A percentile compares a stretch with the other conserved stretches of the same genome.
phyloP scores from a whole-genome alignment of 352 stramenopile genomes.

The Achlya hypogyna region DNA sequence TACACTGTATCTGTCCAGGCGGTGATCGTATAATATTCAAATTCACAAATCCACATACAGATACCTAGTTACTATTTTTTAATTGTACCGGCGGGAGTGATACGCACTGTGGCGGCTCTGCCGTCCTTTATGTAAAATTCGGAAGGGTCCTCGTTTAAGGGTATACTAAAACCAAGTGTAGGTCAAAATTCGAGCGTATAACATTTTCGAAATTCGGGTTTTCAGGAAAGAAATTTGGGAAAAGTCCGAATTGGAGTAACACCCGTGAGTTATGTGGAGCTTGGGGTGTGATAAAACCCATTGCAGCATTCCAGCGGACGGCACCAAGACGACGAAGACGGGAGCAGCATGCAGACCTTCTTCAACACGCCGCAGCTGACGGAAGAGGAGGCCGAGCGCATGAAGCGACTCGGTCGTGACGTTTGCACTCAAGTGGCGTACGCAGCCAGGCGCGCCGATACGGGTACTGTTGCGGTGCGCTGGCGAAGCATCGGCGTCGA shows the following conservation, averaged over 20 bases:
- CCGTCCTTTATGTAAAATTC: neutral
- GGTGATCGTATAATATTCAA: neutral
- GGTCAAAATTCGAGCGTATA: neutral
- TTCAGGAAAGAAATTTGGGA: neutral
- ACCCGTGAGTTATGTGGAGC: neutral
- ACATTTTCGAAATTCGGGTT: neutral
- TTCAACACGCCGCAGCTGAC: slow-evolving; percentile 37
- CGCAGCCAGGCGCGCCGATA: slow-evolving; percentile 42
- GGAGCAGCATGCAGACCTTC: neutral
- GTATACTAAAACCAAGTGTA: neutral
- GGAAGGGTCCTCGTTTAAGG: too few relatives aligned
- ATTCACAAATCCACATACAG: neutral
- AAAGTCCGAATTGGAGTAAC: neutral
- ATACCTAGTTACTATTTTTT: neutral
- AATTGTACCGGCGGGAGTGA: neutral
- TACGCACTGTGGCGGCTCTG: neutral
- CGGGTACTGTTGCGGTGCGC: slow-evolving; percentile 60
- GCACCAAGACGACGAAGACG: neutral
- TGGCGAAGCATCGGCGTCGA: slow-evolving; percentile 57
- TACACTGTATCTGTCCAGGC: neutral
- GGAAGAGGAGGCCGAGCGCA: slow-evolving; percentile 57
- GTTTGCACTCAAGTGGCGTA: slow-evolving; percentile 81
- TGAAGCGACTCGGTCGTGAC: slow-evolving; percentile 60
- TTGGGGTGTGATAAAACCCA: neutral
- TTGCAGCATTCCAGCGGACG: neutral